A percentile compares a stretch with the other conserved stretches of the same genome.
Conservation (phyloP, 441 rosid genomes). For the Hura crepitans region DNA sequence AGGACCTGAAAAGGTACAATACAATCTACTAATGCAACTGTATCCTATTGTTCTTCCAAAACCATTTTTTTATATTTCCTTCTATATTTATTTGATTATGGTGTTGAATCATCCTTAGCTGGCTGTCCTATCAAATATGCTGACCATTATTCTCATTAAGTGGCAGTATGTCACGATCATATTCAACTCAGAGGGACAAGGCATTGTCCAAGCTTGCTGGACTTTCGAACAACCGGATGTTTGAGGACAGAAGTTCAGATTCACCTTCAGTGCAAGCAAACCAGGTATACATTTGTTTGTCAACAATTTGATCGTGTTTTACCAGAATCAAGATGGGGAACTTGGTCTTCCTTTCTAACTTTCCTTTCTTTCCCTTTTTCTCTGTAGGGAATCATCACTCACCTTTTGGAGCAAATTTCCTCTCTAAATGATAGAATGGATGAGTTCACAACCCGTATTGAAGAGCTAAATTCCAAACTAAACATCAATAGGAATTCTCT, state of each 20-base stretch:
- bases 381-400: slow-evolving; percentile 59
- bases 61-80: slow-evolving; percentile 12
- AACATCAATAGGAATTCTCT: slow-evolving; percentile 44
- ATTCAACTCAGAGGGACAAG: slow-evolving; percentile 68
- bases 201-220: slow-evolving; percentile 49
- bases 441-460: slow-evolving; percentile 67
- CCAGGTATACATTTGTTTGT: slow-evolving; percentile 40
- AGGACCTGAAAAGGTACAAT: slow-evolving; percentile 65
- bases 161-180: slow-evolving; percentile 83
- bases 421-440: slow-evolving; percentile 86
- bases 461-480: slow-evolving; percentile 72
- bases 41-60: slow-evolving; percentile 7
- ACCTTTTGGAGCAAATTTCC: slow-evolving; percentile 86
- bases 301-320: background rate
- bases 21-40: slow-evolving; percentile 22
- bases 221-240: slow-evolving; percentile 42
- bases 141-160: slow-evolving; percentile 21
- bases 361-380: slow-evolving; percentile 3
- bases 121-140: slow-evolving; percentile 29
- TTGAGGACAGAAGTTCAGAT: slow-evolving; percentile 51
- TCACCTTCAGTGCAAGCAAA: slow-evolving; percentile 38
- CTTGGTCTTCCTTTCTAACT: background rate
- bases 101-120: background rate
- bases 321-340: background rate
- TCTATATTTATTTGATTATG: slow-evolving; percentile 9